Evolutionary conservation across 441 rosid genomes (phyloP).

Genomic region (Aquilaria agallochum): DNA sequence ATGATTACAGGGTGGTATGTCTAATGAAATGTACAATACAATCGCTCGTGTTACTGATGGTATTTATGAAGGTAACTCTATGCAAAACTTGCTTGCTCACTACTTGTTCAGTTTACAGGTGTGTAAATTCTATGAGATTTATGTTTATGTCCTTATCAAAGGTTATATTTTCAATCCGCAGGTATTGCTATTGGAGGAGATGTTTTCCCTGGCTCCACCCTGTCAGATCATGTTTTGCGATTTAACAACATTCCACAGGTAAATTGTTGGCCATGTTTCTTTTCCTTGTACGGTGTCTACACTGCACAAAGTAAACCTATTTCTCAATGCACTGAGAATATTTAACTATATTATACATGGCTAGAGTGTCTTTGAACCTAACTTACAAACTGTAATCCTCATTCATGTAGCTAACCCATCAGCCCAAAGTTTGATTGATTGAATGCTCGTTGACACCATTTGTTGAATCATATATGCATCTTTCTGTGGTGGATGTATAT

Average conservation of each 20-base stretch:
- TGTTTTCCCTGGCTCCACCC: slow-evolving; percentile 69
- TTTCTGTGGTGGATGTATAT: no score
- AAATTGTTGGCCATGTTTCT: slow-evolving; percentile 5
- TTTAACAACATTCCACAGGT: slow-evolving; percentile 74
- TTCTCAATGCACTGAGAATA: no score
- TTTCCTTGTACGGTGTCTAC: neutral
- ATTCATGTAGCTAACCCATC: no score
- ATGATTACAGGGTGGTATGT: slow-evolving; percentile 62
- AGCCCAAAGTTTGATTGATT: no score
- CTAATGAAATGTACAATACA: slow-evolving; percentile 57
- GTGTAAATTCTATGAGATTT: no score
- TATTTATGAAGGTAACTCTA: slow-evolving; percentile 54
- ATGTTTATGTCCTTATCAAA: no score
- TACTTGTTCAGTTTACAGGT: neutral
- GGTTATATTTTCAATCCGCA: slow-evolving; percentile 17
- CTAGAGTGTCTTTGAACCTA: no score
- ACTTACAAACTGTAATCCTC: no score
- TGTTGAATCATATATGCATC: no score
- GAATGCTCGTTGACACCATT: no score
- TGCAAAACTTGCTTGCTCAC: slow-evolving; percentile 8
- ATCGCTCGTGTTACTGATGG: slow-evolving; percentile 67
- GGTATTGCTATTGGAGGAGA: slow-evolving; percentile 79
- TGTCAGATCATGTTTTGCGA: slow-evolving; percentile 62
- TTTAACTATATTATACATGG: no score
- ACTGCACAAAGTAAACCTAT: neutral